Percentiles rank a stretch among this genome's conserved stretches.
phyloP scores from a whole-genome alignment of 2,329 filamentous ascomycete genomes.

The Leptodontidium sp. region DNA sequence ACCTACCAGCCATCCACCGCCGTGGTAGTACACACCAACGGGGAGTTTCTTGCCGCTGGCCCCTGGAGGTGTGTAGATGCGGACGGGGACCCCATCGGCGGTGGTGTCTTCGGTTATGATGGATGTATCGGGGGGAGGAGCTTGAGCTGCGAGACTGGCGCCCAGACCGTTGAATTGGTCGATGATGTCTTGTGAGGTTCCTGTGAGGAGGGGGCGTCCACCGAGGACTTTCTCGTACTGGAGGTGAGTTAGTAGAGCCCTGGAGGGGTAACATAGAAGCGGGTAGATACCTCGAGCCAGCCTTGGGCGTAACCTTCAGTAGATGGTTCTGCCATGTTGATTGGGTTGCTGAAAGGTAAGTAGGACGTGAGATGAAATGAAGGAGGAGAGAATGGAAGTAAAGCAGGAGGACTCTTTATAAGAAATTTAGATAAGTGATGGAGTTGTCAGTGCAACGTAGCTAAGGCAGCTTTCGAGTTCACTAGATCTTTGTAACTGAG shows the following conservation, averaged over 20 bases:
- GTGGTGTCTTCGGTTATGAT: constrained; percentile 31
- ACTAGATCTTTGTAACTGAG: background rate
- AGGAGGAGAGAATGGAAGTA: background rate
- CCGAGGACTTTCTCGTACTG: constrained; percentile 39
- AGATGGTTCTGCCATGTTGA: constrained; percentile 27
- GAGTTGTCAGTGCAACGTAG: background rate
- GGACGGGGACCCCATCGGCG: constrained; percentile 36
- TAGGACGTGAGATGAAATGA: background rate
- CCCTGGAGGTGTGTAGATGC: constrained; percentile 39
- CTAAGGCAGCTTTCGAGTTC: background rate
- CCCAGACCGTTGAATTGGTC: constrained; percentile 32
- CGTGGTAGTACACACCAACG: constrained; percentile 48
- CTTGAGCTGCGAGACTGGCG: constrained; percentile 29
- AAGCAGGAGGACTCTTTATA: background rate
- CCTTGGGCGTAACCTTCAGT: constrained; percentile 34
- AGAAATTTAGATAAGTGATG: background rate
- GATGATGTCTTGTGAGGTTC: constrained; percentile 31
- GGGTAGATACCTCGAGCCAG: constrained; percentile 38
- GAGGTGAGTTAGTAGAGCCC: background rate
- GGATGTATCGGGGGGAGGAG: constrained; percentile 31
- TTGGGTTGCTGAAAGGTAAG: background rate
- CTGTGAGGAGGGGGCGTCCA: constrained; percentile 31
- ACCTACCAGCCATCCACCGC: constrained; percentile 49
- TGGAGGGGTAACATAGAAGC: background rate
- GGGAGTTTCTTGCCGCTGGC: constrained; percentile 41